These are phyloP conservation scores for Turnera subulata DNA, from an alignment of 345 rosid genomes.

Conservation along the genomic window DNA sequence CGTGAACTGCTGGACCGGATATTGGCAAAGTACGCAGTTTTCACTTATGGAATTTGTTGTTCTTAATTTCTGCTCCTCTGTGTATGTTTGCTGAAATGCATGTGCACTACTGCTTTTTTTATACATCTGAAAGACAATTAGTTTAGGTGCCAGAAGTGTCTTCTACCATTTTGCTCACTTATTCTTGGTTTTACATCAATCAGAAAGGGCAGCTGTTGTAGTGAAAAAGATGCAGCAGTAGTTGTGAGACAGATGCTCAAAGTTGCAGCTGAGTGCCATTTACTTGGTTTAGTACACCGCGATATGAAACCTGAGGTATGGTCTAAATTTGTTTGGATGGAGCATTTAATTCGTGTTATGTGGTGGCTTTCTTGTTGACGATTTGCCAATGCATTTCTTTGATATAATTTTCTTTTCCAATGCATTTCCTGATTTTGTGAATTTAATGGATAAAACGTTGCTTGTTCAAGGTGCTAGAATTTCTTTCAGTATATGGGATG, in stretches of 20 bases:
- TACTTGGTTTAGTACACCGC: constrained; percentile 88
- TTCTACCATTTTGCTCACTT: constrained; percentile 2
- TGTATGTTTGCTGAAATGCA: background rate
- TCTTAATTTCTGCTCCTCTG: constrained; percentile 3
- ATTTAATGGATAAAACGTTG: constrained; percentile 80
- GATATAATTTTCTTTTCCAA: constrained; percentile 85
- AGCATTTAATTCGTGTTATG: background rate
- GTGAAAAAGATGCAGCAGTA: constrained; percentile 83
- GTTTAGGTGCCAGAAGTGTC: background rate
- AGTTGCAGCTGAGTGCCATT: constrained; percentile 95
- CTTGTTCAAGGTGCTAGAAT: constrained; percentile 77
- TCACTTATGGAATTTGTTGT: background rate
- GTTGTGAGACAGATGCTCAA: constrained; percentile 88
- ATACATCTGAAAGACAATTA: background rate
- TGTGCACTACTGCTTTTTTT: background rate
- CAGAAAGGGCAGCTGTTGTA: constrained; percentile 87
- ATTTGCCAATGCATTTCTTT: constrained; percentile 9
- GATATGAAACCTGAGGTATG: constrained; percentile 99
- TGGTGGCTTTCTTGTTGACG: background rate
- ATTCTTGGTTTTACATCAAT: background rate
- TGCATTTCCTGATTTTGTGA: too few relatives aligned
- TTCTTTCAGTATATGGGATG: constrained; percentile 93
- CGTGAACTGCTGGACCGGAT: constrained; percentile 94
- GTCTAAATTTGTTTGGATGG: constrained; percentile 5
- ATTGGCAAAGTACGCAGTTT: constrained; percentile 64